Conservation (phyloP, 495 filamentous ascomycete species). For the Lentithecium fluviatile region DNA sequence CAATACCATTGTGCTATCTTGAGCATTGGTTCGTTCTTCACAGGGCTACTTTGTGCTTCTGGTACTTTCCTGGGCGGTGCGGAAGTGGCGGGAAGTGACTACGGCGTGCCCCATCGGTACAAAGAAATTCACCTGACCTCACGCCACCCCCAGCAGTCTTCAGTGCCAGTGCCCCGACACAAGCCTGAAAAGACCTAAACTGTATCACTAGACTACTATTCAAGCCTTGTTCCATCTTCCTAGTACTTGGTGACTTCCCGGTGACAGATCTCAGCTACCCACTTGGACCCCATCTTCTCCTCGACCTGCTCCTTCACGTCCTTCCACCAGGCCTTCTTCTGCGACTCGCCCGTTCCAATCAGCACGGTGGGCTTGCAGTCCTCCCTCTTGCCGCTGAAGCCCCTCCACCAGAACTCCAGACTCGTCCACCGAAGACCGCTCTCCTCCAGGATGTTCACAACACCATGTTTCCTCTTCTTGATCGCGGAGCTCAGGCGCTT, state of each 20-base stretch:
- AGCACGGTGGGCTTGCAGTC: slow-evolving; percentile 6
- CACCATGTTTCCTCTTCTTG: neutral
- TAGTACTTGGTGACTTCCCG: neutral
- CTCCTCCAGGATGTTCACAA: neutral
- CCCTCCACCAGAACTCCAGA: neutral
- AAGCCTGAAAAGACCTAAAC: no score
- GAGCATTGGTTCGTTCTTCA: no score
- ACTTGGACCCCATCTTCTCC: neutral
- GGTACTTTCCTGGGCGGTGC: no score
- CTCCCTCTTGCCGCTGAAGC: neutral
- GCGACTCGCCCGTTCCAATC: neutral
- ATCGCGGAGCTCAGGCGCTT: neutral
- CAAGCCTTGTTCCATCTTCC: neutral
- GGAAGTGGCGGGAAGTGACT: no score
- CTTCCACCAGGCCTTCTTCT: slow-evolving; percentile 5
- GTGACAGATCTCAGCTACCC: neutral
- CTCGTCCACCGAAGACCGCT: neutral
- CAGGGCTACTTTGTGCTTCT: no score
- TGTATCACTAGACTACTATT: no score
- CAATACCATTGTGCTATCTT: no score
- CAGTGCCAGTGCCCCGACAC: no score
- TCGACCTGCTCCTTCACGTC: neutral
- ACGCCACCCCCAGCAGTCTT: no score
- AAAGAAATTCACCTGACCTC: no score
- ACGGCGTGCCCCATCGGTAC: no score